Base-by-base conservation (phyloP, 805 yeast species). In the Starmerella floricola region DNA sequence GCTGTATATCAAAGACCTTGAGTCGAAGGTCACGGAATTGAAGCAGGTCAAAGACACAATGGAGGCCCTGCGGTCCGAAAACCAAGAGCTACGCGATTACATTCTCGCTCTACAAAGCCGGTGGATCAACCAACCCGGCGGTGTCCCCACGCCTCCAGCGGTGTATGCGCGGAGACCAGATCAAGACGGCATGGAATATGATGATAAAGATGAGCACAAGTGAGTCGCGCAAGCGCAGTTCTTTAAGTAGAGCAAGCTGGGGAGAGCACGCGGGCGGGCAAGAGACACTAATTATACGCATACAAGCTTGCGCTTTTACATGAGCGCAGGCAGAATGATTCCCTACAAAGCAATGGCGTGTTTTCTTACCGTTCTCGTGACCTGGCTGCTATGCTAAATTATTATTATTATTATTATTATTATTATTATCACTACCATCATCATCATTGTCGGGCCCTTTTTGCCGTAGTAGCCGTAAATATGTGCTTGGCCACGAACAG, bases 1-100 rank as follows among this genome's bases (percentile, higher is more conserved):
- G 55, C 71, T 74, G 44, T 78, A 84, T 55, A 76, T 87, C 50
- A 79, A 77, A 60, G 88, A 84, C 37, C 67, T 87, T 44, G 95
- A 87, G 62, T 61, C 66, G 29, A 76, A 78, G 56, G 81, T 82
- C 10, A 66, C 69, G 35, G 78, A 77, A 53, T 75, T 74, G 45
- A 74, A 74, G 48, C 66, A 64, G n/a, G 65, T 82, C 51, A 72
- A 74, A 55, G 74, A 74, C 50, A 73, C 78, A 26, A 71, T 83
- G 50, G 80, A 76, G 46, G 72, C 68, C n/a, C 66, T 85, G 45
- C 71, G 77, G 47, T 68, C 69, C 31, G 94, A 85, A 55, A 82
- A 80, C 62, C 62, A 69, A 54, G 78, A 76, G 55, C 69, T 84
- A 46, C 71, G 86, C 50, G 84, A 79, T 55, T 80, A 81, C 57